Base-by-base conservation (phyloP, 768 basidiomycete genomes). In the Myochromella boudieri region DNA sequence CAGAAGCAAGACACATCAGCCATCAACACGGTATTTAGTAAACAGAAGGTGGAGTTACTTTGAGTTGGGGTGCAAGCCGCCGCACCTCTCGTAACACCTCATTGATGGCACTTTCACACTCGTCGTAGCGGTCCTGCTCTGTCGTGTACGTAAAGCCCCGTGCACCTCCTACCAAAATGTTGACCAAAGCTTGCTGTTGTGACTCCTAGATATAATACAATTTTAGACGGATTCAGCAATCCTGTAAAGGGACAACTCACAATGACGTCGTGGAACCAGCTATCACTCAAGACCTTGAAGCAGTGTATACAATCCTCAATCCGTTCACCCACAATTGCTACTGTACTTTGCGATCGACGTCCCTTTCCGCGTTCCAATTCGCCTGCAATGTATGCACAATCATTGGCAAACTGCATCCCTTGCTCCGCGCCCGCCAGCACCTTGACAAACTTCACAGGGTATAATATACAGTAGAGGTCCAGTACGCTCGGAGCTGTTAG, bases 351-450 rank as follows among this genome's bases (percentile, higher is more conserved):
- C 6, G 48, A 43, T n/a, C 62, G 51, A 2, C 56, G 60, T 18
- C 59, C 53, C 37, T 64, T 66, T 17, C 82, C 51, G 22, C 69
- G 69, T 46, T 68, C 70, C 0, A 85, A 61, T 54, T 85, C 77
- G 17, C 67, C 64, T 24, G 72, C 73, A 21, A 95, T 73, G 60
- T 85, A 90, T 17, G 77, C 56, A 54, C 84, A 91, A 52, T 95
- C 87, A 61, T 97, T 97, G 14, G 89, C 83, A 60, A 87, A 87
- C 39, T 81, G 79, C 77, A 95, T 84, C 1, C 77, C 71, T 21
- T 72, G 65, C 15, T 79, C 80, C 8, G 84, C 68, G 0, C 75
- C 68, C 28, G 72, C 60, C 24, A 88, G 63, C 36, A 72, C 68
- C 28, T 69, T 56, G 0, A 70, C 63, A 49, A 81, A 81, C 26